Percentiles rank a stretch among this genome's conserved stretches.
Conservation (phyloP, 1,139 yeast species). For the Debaryomyces udenii region DNA sequence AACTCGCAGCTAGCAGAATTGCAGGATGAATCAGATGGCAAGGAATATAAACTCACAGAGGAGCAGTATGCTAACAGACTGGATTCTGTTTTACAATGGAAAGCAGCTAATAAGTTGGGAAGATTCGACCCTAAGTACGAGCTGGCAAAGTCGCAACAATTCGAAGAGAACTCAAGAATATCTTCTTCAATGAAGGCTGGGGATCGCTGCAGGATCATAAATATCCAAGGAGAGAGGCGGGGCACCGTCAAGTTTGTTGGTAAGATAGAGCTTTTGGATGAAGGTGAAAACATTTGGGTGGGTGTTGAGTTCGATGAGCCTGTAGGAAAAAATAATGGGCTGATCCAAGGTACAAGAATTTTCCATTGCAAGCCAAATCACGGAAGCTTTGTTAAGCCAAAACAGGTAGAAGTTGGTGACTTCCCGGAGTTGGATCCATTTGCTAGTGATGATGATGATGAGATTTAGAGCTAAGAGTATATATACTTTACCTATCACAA, state of each 20-base stretch:
- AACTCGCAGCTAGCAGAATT: conserved; percentile 49
- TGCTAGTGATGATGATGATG: conserved; percentile 41
- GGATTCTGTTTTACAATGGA: conserved; percentile 78
- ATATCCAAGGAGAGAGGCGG: conserved; percentile 56
- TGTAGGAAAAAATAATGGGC: conserved; percentile 48
- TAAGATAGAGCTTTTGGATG: conserved; percentile 58
- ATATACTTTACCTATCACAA: too few relatives aligned
- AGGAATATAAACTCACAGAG: conserved; percentile 60
- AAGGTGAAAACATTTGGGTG: conserved; percentile 47
- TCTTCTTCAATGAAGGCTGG: conserved; percentile 32
- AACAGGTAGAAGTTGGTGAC: conserved; percentile 55
- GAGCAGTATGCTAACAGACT: conserved; percentile 64
- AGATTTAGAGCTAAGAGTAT: too few relatives aligned
- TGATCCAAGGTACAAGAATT: conserved; percentile 33
- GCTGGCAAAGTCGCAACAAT: conserved; percentile 22
- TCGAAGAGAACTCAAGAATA: conserved; percentile 22
- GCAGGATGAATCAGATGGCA: conserved; percentile 37
- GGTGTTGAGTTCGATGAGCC: conserved; percentile 56
- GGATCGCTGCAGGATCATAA: conserved; percentile 44
- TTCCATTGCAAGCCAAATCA: conserved; percentile 44
- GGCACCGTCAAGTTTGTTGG: conserved; percentile 77
- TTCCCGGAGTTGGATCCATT: conserved; percentile 50
- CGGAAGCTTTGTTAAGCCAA: conserved; percentile 56
- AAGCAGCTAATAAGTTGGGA: conserved; percentile 65
- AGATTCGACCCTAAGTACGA: conserved; percentile 63